Evolutionary conservation across 306 rosid species (phyloP).

Genomic region (Acacia acuminata): DNA sequence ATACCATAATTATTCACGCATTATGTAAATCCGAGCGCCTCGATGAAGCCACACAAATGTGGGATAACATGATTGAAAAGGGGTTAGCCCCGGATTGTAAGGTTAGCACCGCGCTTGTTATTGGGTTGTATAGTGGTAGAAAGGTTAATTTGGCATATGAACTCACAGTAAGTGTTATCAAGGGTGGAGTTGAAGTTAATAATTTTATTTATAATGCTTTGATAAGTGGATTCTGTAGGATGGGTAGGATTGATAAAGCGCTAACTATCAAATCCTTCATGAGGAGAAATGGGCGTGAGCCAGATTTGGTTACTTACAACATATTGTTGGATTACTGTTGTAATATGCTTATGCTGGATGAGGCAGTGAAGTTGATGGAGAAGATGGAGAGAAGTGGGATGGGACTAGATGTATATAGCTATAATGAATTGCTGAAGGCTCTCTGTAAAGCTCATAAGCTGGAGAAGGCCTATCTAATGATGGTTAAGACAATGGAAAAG

Average conservation of each 20-base stretch:
- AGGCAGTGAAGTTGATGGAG: conserved; percentile 62
- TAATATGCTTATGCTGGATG: conserved; percentile 66
- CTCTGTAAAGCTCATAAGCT: conserved; percentile 62
- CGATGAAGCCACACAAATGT: conserved; percentile 52
- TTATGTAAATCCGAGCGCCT: conserved; percentile 65
- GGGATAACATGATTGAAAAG: conserved; percentile 56
- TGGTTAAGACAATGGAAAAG: conserved; percentile 67
- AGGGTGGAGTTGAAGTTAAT: conserved; percentile 14
- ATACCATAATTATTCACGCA: conserved; percentile 60
- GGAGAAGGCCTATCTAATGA: conserved; percentile 68
- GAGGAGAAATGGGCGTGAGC: conserved; percentile 66
- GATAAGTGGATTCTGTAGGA: conserved; percentile 75
- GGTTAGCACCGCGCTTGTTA: conserved; percentile 66
- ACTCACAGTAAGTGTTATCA: conserved; percentile 51
- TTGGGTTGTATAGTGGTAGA: conserved; percentile 76
- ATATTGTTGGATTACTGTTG: conserved; percentile 80
- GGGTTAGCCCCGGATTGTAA: conserved; percentile 70
- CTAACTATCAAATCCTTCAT: conserved; percentile 66
- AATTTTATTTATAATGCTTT: conserved; percentile 61
- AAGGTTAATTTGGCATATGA: conserved; percentile 91
- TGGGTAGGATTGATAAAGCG: conserved; percentile 71
- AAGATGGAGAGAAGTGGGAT: conserved; percentile 70
- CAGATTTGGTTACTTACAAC: conserved; percentile 88
- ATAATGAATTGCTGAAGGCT: conserved; percentile 75
- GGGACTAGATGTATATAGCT: conserved; percentile 77